Conservation (phyloP, 192 early-diverging fungal genomes). For the Piromyces finnis region DNA sequence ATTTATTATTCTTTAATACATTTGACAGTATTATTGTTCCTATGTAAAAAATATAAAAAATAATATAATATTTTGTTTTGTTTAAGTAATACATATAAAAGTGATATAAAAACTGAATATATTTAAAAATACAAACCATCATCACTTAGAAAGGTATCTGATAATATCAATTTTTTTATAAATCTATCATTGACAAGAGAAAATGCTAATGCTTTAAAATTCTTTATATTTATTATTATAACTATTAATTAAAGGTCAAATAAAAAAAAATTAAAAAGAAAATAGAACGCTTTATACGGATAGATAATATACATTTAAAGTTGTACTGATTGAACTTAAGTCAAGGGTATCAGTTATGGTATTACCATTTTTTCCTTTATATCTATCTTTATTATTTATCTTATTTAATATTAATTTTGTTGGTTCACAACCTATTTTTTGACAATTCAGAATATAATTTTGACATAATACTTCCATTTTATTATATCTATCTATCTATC, state of each 20-base stretch:
- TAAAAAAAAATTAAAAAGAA: too few species aligned
- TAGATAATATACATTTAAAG: background rate
- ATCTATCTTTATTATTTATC: background rate
- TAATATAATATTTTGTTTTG: too few species aligned
- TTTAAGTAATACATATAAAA: too few species aligned
- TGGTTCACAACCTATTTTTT: background rate
- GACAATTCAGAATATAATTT: background rate
- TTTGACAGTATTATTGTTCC: constrained; percentile 22
- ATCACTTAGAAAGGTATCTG: constrained; percentile 33
- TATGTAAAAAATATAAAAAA: too few species aligned
- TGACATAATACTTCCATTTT: background rate
- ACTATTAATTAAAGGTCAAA: too few species aligned
- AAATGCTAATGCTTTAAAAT: constrained; percentile 10
- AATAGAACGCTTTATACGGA: too few species aligned
- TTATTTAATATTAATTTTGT: background rate
- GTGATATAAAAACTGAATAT: too few species aligned
- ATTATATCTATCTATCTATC: too few species aligned
- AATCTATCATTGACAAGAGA: constrained; percentile 12
- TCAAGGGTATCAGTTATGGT: background rate
- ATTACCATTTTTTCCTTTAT: background rate
- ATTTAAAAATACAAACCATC: constrained; percentile 19
- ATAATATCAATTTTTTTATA: constrained; percentile 13
- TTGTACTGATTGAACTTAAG: background rate
- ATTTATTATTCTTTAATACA: constrained; percentile 31
- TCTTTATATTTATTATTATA: background rate